Evolutionary conservation across 148 eudicot species (phyloP), one percentile per base, ranked within the genome.

Genomic region (Simmondsia chinensis): DNA sequence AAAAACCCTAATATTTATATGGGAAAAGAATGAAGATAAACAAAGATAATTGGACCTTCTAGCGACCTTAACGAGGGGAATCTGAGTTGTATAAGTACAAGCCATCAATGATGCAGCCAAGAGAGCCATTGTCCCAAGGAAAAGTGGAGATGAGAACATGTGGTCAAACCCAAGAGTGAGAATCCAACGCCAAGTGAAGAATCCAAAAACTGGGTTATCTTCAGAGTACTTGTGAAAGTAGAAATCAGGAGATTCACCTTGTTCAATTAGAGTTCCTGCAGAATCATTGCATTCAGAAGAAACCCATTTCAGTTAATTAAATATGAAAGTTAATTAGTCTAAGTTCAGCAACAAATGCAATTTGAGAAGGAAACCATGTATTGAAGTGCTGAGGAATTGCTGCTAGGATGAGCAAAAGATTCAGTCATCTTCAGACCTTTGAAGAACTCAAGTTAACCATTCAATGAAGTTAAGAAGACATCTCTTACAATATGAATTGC

Each of bases 21-120:
- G n/a, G n/a, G n/a, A n/a, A n/a, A n/a, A n/a, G n/a, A n/a, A n/a
- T n/a, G n/a, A n/a, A n/a, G n/a, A n/a, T 13, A 26, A 5, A 15
- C 17, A 25, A 31, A 52, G 19, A 45, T 22, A 50, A 43, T 17
- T 52, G 47, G 54, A 89, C 99, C 99, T 91, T 74, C 80, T 69
- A 55, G 99, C 99, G 68, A 85, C 95, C 81, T 85, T 91, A 58
- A 86, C 83, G 56, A 79, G 25, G 43, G 99, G 99, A 38, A 91
- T 82, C 60, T 91, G 99, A 5, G 99, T 91, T 17, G 99, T 91
- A 44, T 76, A 91, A 10, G 99, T 91, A 63, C 99, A 91, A 20
- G 99, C 99, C 83, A 84, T 89, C 19, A 89, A 83, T 22, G 97
- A 89, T 26, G 75, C 85, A 33, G 75, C 97, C 51, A 91, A 39